phyloP scores from a whole-genome alignment of 352 stramenopile genomes.

The Phytophthora multivora region DNA sequence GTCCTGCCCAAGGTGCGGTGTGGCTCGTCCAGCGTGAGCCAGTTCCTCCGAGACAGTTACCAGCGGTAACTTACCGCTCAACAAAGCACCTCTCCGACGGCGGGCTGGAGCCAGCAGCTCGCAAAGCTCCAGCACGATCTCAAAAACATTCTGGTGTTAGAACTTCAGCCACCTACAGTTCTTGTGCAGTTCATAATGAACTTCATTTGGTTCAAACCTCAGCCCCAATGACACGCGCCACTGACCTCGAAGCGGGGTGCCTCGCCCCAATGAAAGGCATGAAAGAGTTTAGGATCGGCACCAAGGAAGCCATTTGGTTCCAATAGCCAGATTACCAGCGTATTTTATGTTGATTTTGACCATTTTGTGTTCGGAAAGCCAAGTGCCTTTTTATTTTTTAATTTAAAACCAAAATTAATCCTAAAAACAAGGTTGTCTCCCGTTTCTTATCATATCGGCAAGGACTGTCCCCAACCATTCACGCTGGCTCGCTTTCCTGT shows the following conservation, averaged over 20 bases:
- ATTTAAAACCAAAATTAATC: too few relatives aligned
- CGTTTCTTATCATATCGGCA: not conserved
- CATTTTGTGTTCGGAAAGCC: constrained; percentile 4
- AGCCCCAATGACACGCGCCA: not conserved
- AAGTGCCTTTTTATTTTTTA: too few relatives aligned
- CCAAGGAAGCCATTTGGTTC: not conserved
- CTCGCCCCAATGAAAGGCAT: constrained; percentile 6
- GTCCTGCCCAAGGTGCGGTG: too few relatives aligned
- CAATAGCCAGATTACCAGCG: not conserved
- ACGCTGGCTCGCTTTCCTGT: not conserved
- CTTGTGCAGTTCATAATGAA: too few relatives aligned
- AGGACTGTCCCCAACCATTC: not conserved
- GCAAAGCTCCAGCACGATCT: not conserved
- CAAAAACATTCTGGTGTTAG: not conserved
- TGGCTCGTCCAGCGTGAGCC: not conserved
- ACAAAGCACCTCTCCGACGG: not conserved
- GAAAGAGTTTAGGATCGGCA: not conserved
- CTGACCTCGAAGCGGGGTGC: not conserved
- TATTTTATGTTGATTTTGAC: constrained; percentile 4
- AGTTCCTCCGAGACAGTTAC: not conserved
- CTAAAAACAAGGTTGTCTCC: too few relatives aligned
- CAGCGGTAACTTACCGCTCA: not conserved
- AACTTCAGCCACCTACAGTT: not conserved
- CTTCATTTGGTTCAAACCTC: not conserved
- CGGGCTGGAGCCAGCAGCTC: not conserved